Conservation (phyloP, 192 early-diverging fungal genomes). For the Helicostylum pulchrum region DNA sequence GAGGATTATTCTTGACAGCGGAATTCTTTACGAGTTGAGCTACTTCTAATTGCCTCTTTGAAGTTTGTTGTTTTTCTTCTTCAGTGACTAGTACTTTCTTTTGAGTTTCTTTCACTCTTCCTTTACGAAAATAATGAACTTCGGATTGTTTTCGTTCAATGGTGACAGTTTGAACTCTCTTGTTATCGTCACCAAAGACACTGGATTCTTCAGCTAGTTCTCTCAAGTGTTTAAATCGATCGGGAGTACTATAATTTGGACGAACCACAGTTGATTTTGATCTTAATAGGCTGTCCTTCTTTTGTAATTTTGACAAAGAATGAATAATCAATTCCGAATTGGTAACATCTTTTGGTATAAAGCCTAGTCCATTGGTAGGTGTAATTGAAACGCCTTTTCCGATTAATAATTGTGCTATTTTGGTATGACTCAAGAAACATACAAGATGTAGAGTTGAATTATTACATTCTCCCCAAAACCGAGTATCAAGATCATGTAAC, state of each 20-base stretch:
- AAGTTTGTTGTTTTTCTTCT: slow-evolving; percentile 17
- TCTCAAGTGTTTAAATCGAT: slow-evolving; percentile 25
- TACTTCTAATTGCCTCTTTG: slow-evolving; percentile 21
- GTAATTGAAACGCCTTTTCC: slow-evolving; percentile 7
- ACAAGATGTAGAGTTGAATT: slow-evolving; percentile 31
- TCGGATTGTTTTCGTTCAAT: slow-evolving; percentile 1
- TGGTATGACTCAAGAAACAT: slow-evolving; percentile 16
- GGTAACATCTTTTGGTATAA: slow-evolving; percentile 16
- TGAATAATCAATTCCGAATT: neutral
- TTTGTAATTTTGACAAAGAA: neutral
- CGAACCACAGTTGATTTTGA: slow-evolving; percentile 14
- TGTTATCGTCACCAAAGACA: slow-evolving; percentile 3
- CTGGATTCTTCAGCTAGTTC: slow-evolving; percentile 28
- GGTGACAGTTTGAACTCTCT: neutral
- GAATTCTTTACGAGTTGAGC: slow-evolving; percentile 25
- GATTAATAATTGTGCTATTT: slow-evolving; percentile 18
- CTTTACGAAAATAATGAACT: slow-evolving; percentile 17
- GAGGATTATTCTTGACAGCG: slow-evolving; percentile 34
- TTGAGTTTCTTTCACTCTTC: slow-evolving; percentile 21
- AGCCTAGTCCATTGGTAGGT: slow-evolving; percentile 20
- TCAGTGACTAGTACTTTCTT: slow-evolving; percentile 24
- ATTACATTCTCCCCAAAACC: slow-evolving; percentile 21
- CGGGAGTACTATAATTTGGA: slow-evolving; percentile 28
- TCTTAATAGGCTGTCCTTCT: neutral
- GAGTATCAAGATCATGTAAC: slow-evolving; percentile 17